These are phyloP conservation scores for Daldinia loculata DNA, from an alignment of 495 filamentous ascomycete species.

Conservation along the genomic window DNA sequence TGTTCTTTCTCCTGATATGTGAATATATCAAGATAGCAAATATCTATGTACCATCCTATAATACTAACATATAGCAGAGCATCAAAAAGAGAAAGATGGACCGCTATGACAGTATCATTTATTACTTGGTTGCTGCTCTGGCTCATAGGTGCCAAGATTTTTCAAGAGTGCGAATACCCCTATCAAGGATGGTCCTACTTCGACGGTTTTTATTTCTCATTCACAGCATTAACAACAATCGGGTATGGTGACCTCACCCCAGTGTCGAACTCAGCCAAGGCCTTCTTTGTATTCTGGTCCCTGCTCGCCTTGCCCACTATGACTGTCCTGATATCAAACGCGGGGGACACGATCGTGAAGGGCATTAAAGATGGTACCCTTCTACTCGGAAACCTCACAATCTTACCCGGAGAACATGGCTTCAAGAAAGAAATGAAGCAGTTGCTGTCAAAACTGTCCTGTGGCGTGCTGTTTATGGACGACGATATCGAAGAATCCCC, in stretches of 20 bases:
- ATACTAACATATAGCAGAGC: constrained; percentile 48
- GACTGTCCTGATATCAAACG: constrained; percentile 85
- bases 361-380: constrained; percentile 73
- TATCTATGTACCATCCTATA: not conserved
- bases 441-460: constrained; percentile 48
- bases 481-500: constrained; percentile 45
- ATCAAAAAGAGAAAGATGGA: constrained; percentile 70
- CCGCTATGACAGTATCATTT: constrained; percentile 69
- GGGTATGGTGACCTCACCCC: constrained; percentile 84
- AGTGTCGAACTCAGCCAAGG: constrained; percentile 72
- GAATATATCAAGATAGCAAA: not conserved
- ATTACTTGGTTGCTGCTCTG: constrained; percentile 75
- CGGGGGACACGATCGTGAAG: constrained; percentile 81
- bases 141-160: constrained; percentile 80
- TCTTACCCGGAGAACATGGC: constrained; percentile 73
- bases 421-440: constrained; percentile 54
- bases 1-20: not conserved
- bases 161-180: constrained; percentile 57
- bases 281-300: constrained; percentile 92
- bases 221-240: constrained; percentile 80
- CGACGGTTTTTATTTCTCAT: constrained; percentile 79
- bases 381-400: constrained; percentile 74
- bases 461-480: constrained; percentile 48
- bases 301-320: constrained; percentile 82
- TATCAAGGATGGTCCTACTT: constrained; percentile 81